Evolutionary conservation across 345 rosid genomes (phyloP), one percentile per base, ranked within the genome.

Genomic region (Gossypium sturtianum): DNA sequence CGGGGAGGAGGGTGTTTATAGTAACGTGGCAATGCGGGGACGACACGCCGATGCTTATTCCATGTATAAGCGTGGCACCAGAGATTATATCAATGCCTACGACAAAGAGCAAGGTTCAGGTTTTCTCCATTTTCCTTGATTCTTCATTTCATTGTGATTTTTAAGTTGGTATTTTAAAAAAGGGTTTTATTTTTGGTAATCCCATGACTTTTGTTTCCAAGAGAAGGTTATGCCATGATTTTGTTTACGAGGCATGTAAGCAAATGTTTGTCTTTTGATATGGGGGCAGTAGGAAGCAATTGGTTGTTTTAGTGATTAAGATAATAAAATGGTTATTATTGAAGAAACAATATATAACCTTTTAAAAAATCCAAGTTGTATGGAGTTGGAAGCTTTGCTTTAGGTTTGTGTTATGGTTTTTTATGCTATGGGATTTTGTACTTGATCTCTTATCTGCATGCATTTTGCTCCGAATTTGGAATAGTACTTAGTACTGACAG

Each of bases 41-140:
- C 89, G 95, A 71, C 86, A 90, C 74, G 70, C 79, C n/a, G 95
- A 90, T 63, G 70, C 75, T 4, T 65, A 66, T 52, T 67, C 72
- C 51, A 73, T 62, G 65, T 71, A 78, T 75, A 90, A 87, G 84
- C 95, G 93, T 76, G 87, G 86, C 11, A 81, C 86, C 25, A 86
- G 74, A 79, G 97, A 88, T 16, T 53, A 63, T 71, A 57, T 84
- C 51, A 76, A 78, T 78, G 76, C 76, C 62, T 76, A 80, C 60
- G 87, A 89, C 73, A 84, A 80, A 78, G 95, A 87, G 17, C 91
- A 85, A 56, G 76, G 56, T 81, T 79, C 89, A 62, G 86, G 96
- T 89, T 60, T 47, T 72, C 60, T 64, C 17, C 49, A 27, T 34
- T 56, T 74, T 27, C 7, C 11, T 61, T 62, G 20, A 12, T 68